Evolutionary conservation across 495 filamentous ascomycete species (phyloP).

Genomic region (Penicillium maclennaniae): DNA sequence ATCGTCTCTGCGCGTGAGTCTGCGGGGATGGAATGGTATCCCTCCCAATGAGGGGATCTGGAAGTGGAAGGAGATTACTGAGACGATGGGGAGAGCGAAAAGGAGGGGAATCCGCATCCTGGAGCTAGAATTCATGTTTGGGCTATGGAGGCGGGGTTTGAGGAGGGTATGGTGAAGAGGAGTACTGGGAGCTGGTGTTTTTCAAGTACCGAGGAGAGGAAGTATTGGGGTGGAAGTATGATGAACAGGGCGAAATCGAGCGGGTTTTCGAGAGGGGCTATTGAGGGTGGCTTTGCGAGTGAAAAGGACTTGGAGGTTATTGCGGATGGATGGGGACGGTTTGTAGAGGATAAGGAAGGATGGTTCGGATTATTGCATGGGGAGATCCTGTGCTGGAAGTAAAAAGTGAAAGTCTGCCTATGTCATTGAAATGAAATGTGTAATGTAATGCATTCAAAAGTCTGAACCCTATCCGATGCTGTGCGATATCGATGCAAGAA

Average conservation of each 20-base stretch:
- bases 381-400: slow-evolving; percentile 50
- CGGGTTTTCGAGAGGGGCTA: slow-evolving; percentile 34
- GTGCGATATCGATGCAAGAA: no score
- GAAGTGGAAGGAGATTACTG: slow-evolving; percentile 37
- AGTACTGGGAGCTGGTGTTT: slow-evolving; percentile 48
- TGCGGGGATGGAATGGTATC: slow-evolving; percentile 45
- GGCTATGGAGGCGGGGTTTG: slow-evolving; percentile 48
- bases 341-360: slow-evolving; percentile 43
- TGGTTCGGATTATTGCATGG: slow-evolving; percentile 53
- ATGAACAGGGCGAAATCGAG: slow-evolving; percentile 36
- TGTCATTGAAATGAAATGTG: background rate
- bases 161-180: slow-evolving; percentile 25
- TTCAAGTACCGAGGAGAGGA: slow-evolving; percentile 37
- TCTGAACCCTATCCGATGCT: background rate
- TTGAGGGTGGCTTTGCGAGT: slow-evolving; percentile 37
- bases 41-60: slow-evolving; percentile 42
- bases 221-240: slow-evolving; percentile 49
- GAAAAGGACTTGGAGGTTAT: slow-evolving; percentile 38
- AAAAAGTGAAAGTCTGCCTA: background rate
- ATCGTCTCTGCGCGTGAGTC: slow-evolving; percentile 50
- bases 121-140: slow-evolving; percentile 46
- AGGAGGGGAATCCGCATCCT: slow-evolving; percentile 47
- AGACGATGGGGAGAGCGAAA: slow-evolving; percentile 29
- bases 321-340: slow-evolving; percentile 40
- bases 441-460: background rate